Evolutionary conservation across 2,329 filamentous ascomycete genomes (phyloP).

Genomic region (Alternaria metachromatica): DNA sequence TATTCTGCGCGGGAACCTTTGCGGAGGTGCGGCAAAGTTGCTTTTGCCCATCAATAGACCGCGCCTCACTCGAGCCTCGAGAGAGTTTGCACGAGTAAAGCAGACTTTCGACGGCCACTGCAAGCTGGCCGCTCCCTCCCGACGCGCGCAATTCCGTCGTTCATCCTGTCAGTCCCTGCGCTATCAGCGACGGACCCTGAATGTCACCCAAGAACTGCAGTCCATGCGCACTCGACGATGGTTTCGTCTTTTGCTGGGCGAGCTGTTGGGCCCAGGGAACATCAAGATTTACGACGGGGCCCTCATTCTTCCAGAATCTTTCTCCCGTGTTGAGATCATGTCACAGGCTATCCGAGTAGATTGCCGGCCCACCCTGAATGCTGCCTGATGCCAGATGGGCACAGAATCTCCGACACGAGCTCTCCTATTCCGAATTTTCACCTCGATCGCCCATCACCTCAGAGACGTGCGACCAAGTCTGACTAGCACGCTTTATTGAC

Average conservation of each 20-base stretch:
- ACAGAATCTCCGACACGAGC: conserved; percentile 10
- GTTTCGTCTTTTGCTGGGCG: conserved; percentile 20
- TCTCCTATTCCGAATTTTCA: conserved; percentile 8
- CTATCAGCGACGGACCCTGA: conserved; percentile 18
- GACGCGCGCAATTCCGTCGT: conserved; percentile 16
- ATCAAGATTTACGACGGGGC: conserved; percentile 20
- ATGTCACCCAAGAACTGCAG: conserved; percentile 4
- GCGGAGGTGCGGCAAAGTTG: conserved; percentile 24
- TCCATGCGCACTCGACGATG: conserved; percentile 16
- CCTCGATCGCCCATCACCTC: conserved; percentile 2
- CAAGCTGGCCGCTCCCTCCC: conserved; percentile 14
- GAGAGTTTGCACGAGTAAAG: conserved; percentile 18
- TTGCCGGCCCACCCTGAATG: conserved; percentile 35
- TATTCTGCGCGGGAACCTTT: conserved; percentile 10
- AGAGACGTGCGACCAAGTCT: conserved; percentile 3
- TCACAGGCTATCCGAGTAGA: conserved; percentile 39
- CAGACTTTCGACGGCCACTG: conserved; percentile 13
- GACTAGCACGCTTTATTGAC: conserved; percentile 14
- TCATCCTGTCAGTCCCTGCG: conserved; percentile 19
- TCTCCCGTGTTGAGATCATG: conserved; percentile 33
- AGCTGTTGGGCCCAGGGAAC: conserved; percentile 18
- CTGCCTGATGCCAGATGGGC: conserved; percentile 16
- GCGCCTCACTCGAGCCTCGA: conserved; percentile 10
- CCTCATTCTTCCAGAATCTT: conserved; percentile 42
- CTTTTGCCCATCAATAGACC: conserved; percentile 11